Evolutionary conservation across 306 rosid species (phyloP), one percentile per base, ranked within the genome.

Genomic region (Spatholobus suberectus): DNA sequence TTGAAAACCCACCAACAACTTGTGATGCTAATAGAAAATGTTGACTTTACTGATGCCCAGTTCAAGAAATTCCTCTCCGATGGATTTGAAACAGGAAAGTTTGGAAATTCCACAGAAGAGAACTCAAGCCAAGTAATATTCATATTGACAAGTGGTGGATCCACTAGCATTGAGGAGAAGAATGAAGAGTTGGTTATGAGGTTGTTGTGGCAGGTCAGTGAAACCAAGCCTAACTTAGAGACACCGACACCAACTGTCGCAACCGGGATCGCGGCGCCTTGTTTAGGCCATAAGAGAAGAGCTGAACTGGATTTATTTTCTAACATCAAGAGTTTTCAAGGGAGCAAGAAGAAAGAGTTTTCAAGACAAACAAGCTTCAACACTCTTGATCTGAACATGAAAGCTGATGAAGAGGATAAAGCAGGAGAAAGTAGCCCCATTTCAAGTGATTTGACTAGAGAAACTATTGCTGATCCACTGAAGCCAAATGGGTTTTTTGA

Each of bases 371-470:
- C 97, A 34, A 93, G 92, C 90, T 90, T 90, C 70, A 94, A 82
- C 81, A 88, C 83, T 40, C 97, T 96, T 82, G 98, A 96, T 83
- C 91, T 96, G 44, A 96, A 96, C 75, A 83, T 89, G 66, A 86
- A 79, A 84, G 98, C 98, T 10, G 87, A 80, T 55, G 89, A 89
- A 21, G 89, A 89, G 0, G 83, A 62, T 1, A 83, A 86, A 82
- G 63, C 80, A 6, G 90, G 83, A 74, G 89, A 88, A 18, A 41
- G 63, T 11, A 93, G 92, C 61, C 93, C 92, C 2, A 82, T 59
- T 38, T 79, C 91, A 15, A 95, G 97, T 54, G 98, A 92, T 77
- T 80, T 88, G 54, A 90, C 93, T 1, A 55, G 90, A n/a, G 99
- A 92, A 86, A 81, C 84, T 13, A 14, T 81, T 4, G 32, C 49